Percentiles rank a stretch among this genome's conserved stretches.
Evolutionary conservation across 2,329 filamentous ascomycete species (phyloP).

Genomic region (Penicillium italicum): DNA sequence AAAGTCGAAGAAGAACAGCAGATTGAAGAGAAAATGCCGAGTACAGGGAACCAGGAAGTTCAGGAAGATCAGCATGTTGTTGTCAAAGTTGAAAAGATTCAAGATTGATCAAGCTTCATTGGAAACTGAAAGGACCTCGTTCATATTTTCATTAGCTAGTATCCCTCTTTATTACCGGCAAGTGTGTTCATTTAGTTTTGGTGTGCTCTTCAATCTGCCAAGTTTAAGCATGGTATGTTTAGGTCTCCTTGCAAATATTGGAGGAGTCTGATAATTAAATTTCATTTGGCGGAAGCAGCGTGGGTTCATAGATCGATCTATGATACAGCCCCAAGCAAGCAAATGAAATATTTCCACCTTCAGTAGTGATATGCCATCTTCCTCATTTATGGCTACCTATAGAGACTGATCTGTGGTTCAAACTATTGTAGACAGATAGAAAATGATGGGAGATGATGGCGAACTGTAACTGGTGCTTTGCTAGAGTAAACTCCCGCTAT

Average conservation of each 20-base stretch:
- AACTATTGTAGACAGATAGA: neutral
- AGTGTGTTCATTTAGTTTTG: neutral
- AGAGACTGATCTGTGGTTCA: neutral
- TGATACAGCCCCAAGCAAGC: neutral
- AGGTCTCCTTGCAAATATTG: neutral
- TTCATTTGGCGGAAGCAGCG: neutral
- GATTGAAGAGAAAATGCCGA: neutral
- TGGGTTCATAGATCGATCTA: neutral
- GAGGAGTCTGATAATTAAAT: neutral
- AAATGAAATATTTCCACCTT: neutral
- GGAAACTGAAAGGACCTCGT: neutral
- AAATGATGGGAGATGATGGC: neutral
- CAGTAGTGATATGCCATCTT: neutral
- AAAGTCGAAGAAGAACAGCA: neutral
- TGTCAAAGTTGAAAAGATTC: neutral
- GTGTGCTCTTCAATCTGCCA: neutral
- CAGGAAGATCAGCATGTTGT: neutral
- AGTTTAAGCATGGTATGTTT: neutral
- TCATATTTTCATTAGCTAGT: neutral
- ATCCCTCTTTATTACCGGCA: neutral
- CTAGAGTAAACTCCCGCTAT: neutral
- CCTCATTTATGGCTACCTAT: neutral
- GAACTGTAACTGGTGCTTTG: no score
- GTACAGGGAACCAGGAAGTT: neutral
- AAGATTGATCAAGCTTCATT: neutral